Evolutionary conservation across 805 yeast genomes (phyloP), one percentile per base, ranked within the genome.

Genomic region (Candida hungchunana): DNA sequence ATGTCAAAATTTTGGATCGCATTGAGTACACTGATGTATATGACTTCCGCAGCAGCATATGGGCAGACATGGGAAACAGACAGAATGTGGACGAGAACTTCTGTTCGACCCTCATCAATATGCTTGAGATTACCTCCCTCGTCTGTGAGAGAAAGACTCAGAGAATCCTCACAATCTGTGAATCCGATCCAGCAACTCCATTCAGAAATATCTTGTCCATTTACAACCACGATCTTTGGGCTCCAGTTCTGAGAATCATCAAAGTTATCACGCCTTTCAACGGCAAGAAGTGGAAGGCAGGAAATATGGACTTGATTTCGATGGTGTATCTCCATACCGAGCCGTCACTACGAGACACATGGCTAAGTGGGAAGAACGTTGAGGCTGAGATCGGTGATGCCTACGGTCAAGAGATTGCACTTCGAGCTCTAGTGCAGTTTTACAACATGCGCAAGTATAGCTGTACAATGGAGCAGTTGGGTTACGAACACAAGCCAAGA

Each of bases 211-310:
- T 84, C 5, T 62, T 73, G 31, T 63, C 73, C 4, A 67, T 87
- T 29, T 80, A 77, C 53, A 86, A 84, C 50, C 54, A 64, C 17
- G 70, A 71, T 8, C 58, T 87, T 17, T 79, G 83, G 61, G 66
- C 66, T 32, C 89, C 95, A 1, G 77, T 84, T 4, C 63, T 89
- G 49, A 79, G 79, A 51, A 71, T 84, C 1, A 65, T 89, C 41
- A 88, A 85, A 56, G 79, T 83, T 43, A 70, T 88, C 33, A 79
- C 88, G 2, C 96, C 97, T 0, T 86, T 82, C 60, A 89, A 86
- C 51, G 96, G 96, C 14, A 78, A 93, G 41, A 88, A 89, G 58
- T 90, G 98, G 98, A 79, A 88, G 48, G 75, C 88, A 11, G 75
- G 79, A 44, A 93, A 90, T 55, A 90, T 93, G 97, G 96, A 89